Evolutionary conservation across 2,329 filamentous ascomycete genomes (phyloP), one percentile per base, ranked within the genome.

Genomic region (Calycina marina): DNA sequence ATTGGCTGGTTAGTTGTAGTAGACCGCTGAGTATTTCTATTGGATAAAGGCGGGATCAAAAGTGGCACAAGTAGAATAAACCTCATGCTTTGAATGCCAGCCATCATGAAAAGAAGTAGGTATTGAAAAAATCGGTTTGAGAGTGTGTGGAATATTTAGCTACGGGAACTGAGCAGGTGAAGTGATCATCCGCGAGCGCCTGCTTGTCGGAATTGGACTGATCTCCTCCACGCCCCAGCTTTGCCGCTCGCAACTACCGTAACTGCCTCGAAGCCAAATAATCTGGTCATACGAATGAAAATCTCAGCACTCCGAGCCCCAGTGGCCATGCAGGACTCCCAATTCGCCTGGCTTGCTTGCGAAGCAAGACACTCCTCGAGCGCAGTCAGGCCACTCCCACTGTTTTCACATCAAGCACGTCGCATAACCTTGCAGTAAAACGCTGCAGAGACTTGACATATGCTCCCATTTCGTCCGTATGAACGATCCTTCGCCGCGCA

Each of bases 161-260:
- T 6, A 22, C 6, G n/a, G 18, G 18, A 22, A 22, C n/a, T 22
- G 18, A n/a, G 18, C 18, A 22, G 18, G 6, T 22, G 6, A 22
- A 22, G 18, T 22, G 18, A 14, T 29, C 13, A 22, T n/a, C n/a
- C n/a, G 18, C n/a, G n/a, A 22, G n/a, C n/a, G 18, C 18, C n/a
- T 22, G 18, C 18, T 22, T 22, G 18, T 22, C n/a, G 18, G n/a
- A 22, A 22, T 22, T 22, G n/a, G 18, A 22, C 18, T n/a, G 18
- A 22, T 22, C n/a, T 22, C 18, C 6, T 22, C 18, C n/a, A 22
- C n/a, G n/a, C 18, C 6, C n/a, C n/a, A 6, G 18, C 18, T 22
- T 22, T 22, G 18, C 18, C n/a, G 18, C 18, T 22, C 18, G n/a
- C 18, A 30, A 30, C 17, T 35, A 28, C 18, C n/a, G 18, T 22